Percentiles rank a stretch among this genome's conserved stretches.
These are phyloP conservation scores for Syzygium jambos DNA, from an alignment of 345 rosid species.

Conservation along the genomic window DNA sequence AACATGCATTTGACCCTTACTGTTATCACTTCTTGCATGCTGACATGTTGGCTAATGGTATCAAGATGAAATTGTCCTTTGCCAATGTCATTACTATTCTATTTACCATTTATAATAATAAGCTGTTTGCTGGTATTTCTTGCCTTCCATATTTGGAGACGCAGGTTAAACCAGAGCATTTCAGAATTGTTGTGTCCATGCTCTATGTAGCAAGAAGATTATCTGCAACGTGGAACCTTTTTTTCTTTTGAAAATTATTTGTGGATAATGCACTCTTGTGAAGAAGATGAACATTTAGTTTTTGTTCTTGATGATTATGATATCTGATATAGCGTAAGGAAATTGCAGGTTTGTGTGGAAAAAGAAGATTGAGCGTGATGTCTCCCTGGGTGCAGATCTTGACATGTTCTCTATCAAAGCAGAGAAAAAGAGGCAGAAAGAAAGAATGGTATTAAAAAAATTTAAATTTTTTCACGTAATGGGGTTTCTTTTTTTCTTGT, in stretches of 20 bases:
- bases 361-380: conserved; percentile 89
- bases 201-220: not conserved
- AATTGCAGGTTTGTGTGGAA: conserved; percentile 82
- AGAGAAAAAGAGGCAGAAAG: conserved; percentile 71
- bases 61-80: not conserved
- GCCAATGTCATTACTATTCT: not conserved
- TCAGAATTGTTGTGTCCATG: not conserved
- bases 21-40: not conserved
- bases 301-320: not conserved
- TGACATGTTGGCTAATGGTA: not conserved
- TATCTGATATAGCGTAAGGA: not conserved
- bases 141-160: not conserved
- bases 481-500: not conserved
- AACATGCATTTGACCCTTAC: not conserved
- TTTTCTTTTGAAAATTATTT: not conserved
- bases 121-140: not conserved
- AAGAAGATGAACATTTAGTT: not conserved
- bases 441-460: conserved; percentile 59
- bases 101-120: too few relatives aligned
- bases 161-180: not conserved
- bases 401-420: conserved; percentile 68
- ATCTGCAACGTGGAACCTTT: not conserved
- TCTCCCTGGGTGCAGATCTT: conserved; percentile 51
- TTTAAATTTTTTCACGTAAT: not conserved
- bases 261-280: not conserved